A percentile compares a stretch with the other conserved stretches of the same genome.
phyloP scores from a whole-genome alignment of 805 yeast genomes.

The Kuraishia molischiana region DNA sequence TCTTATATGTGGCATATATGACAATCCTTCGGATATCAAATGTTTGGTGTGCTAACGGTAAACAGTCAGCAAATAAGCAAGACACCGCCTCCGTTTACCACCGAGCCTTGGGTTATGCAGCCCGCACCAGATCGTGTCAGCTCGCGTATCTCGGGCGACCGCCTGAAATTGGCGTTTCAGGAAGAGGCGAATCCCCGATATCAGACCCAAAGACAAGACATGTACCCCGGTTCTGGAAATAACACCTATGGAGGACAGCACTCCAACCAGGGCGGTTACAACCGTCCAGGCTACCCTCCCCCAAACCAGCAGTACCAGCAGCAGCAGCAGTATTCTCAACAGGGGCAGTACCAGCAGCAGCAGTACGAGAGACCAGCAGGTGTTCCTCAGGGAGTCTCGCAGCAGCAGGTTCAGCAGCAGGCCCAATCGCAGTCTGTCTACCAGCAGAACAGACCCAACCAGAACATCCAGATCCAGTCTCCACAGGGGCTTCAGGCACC shows the following conservation, averaged over 20 bases:
- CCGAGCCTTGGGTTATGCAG: too few relatives aligned
- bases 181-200: too few relatives aligned
- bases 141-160: too few relatives aligned
- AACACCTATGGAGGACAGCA: not conserved
- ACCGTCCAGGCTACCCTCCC: not conserved
- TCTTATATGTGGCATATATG: not conserved
- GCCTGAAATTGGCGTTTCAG: too few relatives aligned
- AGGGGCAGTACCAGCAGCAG: not conserved
- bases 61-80: too few relatives aligned
- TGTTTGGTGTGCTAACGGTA: too few relatives aligned
- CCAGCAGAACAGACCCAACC: constrained; percentile 6
- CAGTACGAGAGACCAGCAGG: constrained; percentile 4
- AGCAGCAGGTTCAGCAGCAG: constrained; percentile 7
- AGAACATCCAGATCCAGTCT: constrained; percentile 3
- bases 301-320: not conserved
- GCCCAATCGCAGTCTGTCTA: constrained; percentile 6
- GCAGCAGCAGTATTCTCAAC: not conserved
- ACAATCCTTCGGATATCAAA: too few relatives aligned
- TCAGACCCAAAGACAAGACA: too few relatives aligned
- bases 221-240: not conserved
- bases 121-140: too few relatives aligned
- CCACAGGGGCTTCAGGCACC: constrained; percentile 6
- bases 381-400: constrained; percentile 8
- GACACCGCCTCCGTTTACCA: too few relatives aligned
- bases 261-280: not conserved